These are phyloP conservation scores for Diaporthe citri DNA, from an alignment of 2,329 filamentous ascomycete genomes.

Conservation along the genomic window DNA sequence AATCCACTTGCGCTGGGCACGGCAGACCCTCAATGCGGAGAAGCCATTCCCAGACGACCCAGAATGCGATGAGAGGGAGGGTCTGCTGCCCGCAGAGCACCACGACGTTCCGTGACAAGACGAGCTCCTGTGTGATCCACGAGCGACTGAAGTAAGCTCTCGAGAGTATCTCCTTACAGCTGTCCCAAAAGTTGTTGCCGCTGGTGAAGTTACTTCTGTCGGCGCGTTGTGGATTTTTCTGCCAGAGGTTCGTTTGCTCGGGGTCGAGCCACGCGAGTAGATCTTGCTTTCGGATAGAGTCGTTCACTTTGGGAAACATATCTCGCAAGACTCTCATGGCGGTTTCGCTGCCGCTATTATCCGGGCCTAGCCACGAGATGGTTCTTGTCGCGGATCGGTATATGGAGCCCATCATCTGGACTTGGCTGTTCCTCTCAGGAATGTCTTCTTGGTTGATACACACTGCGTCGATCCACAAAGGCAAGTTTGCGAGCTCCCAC, in stretches of 20 bases:
- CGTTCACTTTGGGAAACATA: not conserved
- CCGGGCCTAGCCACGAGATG: slow-evolving; percentile 9
- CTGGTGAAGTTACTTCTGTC: not conserved
- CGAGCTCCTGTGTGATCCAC: slow-evolving; percentile 20
- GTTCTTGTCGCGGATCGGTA: not conserved
- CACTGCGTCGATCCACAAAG: slow-evolving; percentile 51
- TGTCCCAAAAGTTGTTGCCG: slow-evolving; percentile 4
- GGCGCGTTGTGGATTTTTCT: not conserved
- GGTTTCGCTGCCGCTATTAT: not conserved
- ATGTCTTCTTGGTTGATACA: slow-evolving; percentile 17
- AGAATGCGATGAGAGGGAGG: slow-evolving; percentile 2
- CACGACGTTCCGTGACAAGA: not conserved
- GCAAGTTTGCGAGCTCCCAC: slow-evolving; percentile 20
- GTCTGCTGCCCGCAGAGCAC: slow-evolving; percentile 20
- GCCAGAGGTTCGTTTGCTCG: not conserved
- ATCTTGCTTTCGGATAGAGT: not conserved
- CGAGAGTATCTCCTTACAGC: not conserved
- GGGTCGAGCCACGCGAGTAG: not conserved
- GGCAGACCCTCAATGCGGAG: slow-evolving; percentile 4
- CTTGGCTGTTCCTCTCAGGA: slow-evolving; percentile 15
- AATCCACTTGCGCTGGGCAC: not conserved
- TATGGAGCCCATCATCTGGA: slow-evolving; percentile 12
- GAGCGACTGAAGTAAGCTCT: slow-evolving; percentile 11
- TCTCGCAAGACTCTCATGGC: not conserved
- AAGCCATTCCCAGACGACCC: slow-evolving; percentile 4